Evolutionary conservation across 129 eudicot genomes (phyloP).

Genomic region (Ambrosia artemisiifolia): DNA sequence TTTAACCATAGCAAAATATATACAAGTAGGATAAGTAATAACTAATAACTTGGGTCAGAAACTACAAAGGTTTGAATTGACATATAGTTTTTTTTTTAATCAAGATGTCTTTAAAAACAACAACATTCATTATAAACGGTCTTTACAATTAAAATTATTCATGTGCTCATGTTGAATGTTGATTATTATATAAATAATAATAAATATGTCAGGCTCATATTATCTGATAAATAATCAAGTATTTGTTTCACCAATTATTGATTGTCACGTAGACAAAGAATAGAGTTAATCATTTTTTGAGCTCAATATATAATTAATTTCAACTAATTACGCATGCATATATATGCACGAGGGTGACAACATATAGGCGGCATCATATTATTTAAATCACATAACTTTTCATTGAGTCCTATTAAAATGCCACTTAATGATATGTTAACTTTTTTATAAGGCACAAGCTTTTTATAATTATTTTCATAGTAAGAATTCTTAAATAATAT

Average conservation of each 20-base stretch:
- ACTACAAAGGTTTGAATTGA: neutral
- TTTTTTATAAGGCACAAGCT: neutral
- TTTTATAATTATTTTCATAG: neutral
- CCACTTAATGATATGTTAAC: neutral
- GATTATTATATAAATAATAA: neutral
- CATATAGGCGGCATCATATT: conserved; percentile 13
- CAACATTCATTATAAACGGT: conserved; percentile 9
- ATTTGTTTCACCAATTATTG: conserved; percentile 11
- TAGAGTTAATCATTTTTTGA: neutral
- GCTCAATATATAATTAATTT: conserved; percentile 8
- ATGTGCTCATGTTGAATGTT: neutral
- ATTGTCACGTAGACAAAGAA: conserved; percentile 19
- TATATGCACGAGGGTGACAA: conserved; percentile 23
- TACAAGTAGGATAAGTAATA: neutral
- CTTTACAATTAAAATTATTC: neutral
- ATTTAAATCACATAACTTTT: neutral
- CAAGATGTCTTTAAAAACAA: neutral
- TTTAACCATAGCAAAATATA: neutral
- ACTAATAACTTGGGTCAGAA: neutral
- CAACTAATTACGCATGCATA: conserved; percentile 21
- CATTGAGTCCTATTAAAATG: conserved; percentile 3
- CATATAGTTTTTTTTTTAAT: neutral
- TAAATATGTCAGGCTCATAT: conserved; percentile 4
- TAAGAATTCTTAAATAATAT: too few species aligned
- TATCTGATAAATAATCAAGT: conserved; percentile 10